Evolutionary conservation across 2,329 filamentous ascomycete genomes (phyloP).

Genomic region (Aulographum hederae): DNA sequence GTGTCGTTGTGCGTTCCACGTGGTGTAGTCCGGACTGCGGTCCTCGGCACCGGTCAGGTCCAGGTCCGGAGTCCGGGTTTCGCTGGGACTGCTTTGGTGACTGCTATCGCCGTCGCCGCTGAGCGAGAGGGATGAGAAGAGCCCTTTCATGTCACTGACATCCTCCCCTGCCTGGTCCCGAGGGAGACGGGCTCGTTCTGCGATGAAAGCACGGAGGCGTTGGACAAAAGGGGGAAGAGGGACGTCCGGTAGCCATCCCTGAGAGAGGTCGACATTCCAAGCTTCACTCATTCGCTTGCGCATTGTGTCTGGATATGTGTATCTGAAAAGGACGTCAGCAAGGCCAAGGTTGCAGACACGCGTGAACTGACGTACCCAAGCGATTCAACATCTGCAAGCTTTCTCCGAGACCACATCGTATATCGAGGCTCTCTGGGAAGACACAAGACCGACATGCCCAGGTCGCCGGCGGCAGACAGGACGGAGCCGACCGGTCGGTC

Average conservation of each 20-base stretch:
- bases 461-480: conserved; percentile 53
- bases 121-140: conserved; percentile 32
- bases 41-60: too few species aligned
- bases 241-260: conserved; percentile 84
- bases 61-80: neutral
- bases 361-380: conserved; percentile 44
- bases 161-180: conserved; percentile 38
- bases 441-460: conserved; percentile 63
- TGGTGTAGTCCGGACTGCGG: too few species aligned
- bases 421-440: conserved; percentile 58
- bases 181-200: conserved; percentile 45
- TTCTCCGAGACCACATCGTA: conserved; percentile 61
- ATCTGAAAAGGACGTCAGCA: conserved; percentile 33
- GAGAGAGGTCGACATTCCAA: conserved; percentile 53
- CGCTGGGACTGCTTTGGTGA: neutral
- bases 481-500: conserved; percentile 51
- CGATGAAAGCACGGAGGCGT: conserved; percentile 62
- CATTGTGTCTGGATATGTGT: conserved; percentile 61
- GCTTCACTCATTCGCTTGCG: conserved; percentile 57
- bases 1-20: too few species aligned
- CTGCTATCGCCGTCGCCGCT: neutral
- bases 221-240: conserved; percentile 55
- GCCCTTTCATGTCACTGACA: conserved; percentile 54
- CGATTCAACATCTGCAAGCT: conserved; percentile 60
- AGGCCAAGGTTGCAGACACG: neutral